Evolutionary conservation across 2,329 filamentous ascomycete species (phyloP), one percentile per base, ranked within the genome.

Genomic region (Cadophora sp.): DNA sequence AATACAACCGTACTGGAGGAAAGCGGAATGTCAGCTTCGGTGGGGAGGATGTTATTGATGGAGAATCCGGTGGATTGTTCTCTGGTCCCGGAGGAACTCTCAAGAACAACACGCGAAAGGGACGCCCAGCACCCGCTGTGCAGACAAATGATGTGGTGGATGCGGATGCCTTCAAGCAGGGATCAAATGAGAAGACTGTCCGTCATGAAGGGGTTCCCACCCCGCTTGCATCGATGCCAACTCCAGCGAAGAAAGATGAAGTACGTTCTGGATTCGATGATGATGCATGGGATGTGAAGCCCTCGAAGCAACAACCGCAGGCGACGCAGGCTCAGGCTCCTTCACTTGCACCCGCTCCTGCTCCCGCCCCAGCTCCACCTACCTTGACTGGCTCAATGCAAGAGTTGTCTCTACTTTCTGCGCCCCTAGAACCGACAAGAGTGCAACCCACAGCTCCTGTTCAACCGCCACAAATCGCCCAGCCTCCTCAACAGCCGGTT

Each of bases 271-370:
- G 93, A 2, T 98, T 98, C 75, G 96, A 99, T 61, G 96, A 98
- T 76, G 93, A 98, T 81, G 96, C 96, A 9, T 99, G 96, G 96
- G 93, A 96, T 75, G 91, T 97, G 59, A 97, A 97, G 81, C 92
- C 93, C 20, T 87, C 91, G 16, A 91, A 89, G 76, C 86, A 89
- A 60, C 71, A 75, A 71, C 70, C 79, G 60, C 65, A 78, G 71
- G 71, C 81, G 72, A 16, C 27, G 9, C 55, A 58, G 13, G 20
- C 50, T 4, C 50, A 53, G 27, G 68, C 79, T 45, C 51, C 71
- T 78, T 66, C 69, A 48, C 62, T 80, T 41, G 73, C 81, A 55
- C 76, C 83, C 58, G 76, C 80, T 39, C 73, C 83, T 24, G 74
- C 81, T 18, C 73, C 80, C 16, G 74, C 83, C 20, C 74, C 81